Percentiles rank a stretch among this genome's conserved stretches.
Conservation (phyloP, 192 early-diverging fungal genomes). For the Podila epicladia region DNA sequence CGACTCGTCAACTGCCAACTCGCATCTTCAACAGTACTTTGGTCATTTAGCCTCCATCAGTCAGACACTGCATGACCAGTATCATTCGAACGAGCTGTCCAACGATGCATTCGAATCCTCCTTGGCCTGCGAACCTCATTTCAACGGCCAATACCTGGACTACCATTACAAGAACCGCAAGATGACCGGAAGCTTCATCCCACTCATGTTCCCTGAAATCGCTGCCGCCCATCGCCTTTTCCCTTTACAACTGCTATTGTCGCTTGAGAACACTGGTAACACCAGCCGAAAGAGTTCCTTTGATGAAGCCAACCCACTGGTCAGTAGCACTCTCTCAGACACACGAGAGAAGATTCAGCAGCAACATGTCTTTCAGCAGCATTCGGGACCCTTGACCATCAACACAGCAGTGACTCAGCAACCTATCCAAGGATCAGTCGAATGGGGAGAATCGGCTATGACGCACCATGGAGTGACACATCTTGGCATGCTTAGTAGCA, state of each 20-base stretch:
- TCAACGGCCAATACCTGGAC: slow-evolving; percentile 54
- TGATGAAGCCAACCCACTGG: slow-evolving; percentile 16
- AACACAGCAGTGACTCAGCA: neutral
- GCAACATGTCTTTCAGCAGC: neutral
- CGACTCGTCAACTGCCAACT: slow-evolving; percentile 6
- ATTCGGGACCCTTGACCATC: neutral
- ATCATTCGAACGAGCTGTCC: slow-evolving; percentile 36
- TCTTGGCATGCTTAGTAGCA: neutral
- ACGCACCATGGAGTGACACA: slow-evolving; percentile 16
- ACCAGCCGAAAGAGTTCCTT: slow-evolving; percentile 37
- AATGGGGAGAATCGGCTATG: slow-evolving; percentile 8
- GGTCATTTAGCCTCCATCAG: slow-evolving; percentile 47
- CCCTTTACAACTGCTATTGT: slow-evolving; percentile 23
- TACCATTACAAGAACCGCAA: slow-evolving; percentile 51
- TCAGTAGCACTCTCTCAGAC: neutral
- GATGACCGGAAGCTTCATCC: slow-evolving; percentile 45
- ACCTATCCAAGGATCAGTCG: neutral
- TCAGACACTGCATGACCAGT: slow-evolving; percentile 32
- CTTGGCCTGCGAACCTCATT: slow-evolving; percentile 46
- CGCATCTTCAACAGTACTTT: slow-evolving; percentile 51
- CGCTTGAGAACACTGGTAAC: slow-evolving; percentile 28
- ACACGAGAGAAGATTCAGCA: neutral
- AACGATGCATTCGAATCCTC: slow-evolving; percentile 53
- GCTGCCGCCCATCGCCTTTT: slow-evolving; percentile 36
- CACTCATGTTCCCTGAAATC: slow-evolving; percentile 46